These are phyloP conservation scores for Staphylotrichum tortipilum DNA, from an alignment of 495 filamentous ascomycete genomes.

Conservation along the genomic window DNA sequence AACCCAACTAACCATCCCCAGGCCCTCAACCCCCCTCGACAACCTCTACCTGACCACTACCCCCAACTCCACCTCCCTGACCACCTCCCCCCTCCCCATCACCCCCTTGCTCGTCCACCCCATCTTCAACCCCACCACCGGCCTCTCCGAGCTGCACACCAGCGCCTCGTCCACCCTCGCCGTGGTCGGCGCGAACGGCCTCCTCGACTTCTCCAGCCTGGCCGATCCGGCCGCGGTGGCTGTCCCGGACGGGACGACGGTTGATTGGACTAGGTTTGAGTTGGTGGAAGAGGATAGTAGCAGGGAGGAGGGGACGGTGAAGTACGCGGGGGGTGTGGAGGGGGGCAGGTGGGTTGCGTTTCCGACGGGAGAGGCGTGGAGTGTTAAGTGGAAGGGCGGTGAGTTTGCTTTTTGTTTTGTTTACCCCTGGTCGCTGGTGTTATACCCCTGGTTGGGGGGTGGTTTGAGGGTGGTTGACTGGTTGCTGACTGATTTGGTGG, in stretches of 20 bases:
- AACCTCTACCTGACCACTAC: slow-evolving; percentile 3
- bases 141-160: slow-evolving; percentile 30
- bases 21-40: slow-evolving; percentile 10
- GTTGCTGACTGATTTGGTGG: background rate
- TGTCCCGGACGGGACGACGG: slow-evolving; percentile 21
- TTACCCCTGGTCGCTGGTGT: no score
- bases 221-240: slow-evolving; percentile 23
- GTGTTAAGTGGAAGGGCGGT: slow-evolving; percentile 34
- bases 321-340: slow-evolving; percentile 14
- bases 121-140: slow-evolving; percentile 1
- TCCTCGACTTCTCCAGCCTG: slow-evolving; percentile 28
- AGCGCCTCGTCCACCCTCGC: slow-evolving; percentile 21
- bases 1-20: slow-evolving; percentile 5
- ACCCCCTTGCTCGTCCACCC: slow-evolving; percentile 19
- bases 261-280: slow-evolving; percentile 28
- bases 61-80: slow-evolving; percentile 9
- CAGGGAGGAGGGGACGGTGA: slow-evolving; percentile 10
- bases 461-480: no score
- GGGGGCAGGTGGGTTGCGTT: slow-evolving; percentile 30
- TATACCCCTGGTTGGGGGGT: background rate
- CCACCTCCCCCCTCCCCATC: slow-evolving; percentile 7
- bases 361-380: slow-evolving; percentile 20
- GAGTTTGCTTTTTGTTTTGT: slow-evolving; percentile 9
- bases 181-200: slow-evolving; percentile 26
- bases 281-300: slow-evolving; percentile 12